Evolutionary conservation across 2,329 filamentous ascomycete genomes (phyloP).

Genomic region (Fusarium annulatum): DNA sequence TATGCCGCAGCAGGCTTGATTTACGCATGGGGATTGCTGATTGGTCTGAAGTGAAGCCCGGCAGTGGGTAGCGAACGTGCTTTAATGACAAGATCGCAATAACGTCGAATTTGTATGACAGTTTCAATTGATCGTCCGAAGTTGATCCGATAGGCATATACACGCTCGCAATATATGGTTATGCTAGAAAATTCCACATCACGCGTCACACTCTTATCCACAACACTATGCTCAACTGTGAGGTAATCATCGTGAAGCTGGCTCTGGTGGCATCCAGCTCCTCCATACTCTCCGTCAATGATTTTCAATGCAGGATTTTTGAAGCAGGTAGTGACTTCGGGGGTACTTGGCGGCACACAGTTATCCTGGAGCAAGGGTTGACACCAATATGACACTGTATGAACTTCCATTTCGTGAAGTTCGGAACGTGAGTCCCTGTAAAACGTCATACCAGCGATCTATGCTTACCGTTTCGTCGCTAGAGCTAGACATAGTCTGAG

Average conservation of each 20-base stretch:
- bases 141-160: too few relatives aligned
- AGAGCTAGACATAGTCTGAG: too few relatives aligned
- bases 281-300: background rate
- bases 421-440: too few relatives aligned
- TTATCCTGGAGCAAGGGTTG: background rate
- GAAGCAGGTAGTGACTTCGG: background rate
- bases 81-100: rapidly evolving
- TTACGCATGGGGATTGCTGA: too few relatives aligned
- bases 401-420: too few relatives aligned
- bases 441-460: too few relatives aligned
- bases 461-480: too few relatives aligned
- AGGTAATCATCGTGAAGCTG: background rate
- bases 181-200: rapidly evolving
- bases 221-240: background rate
- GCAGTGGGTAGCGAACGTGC: rapidly evolving
- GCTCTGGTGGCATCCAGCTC: background rate
- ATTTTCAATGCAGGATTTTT: background rate
- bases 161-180: too few relatives aligned
- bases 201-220: background rate
- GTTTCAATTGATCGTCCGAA: background rate
- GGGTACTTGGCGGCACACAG: background rate
- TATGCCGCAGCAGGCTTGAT: background rate
- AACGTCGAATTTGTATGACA: rapidly evolving
- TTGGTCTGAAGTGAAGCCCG: background rate
- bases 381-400: background rate